Percentiles rank a stretch among this genome's conserved stretches.
phyloP scores from a whole-genome alignment of 176 grass and related monocot genomes.

The Phragmites australis region DNA sequence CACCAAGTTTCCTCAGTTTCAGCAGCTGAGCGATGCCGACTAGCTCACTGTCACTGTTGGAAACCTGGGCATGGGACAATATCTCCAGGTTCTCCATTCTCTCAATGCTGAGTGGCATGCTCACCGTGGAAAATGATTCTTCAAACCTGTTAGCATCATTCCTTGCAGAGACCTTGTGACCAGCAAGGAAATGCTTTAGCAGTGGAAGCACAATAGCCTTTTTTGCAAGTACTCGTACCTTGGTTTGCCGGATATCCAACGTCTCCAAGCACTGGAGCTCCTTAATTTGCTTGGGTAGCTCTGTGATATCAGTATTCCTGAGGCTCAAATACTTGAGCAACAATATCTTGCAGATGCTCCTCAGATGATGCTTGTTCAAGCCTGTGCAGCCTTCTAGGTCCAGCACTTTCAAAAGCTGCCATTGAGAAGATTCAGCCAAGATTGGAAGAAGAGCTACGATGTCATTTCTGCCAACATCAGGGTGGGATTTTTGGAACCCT shows the following conservation, averaged over 20 bases:
- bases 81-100: not conserved
- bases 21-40: not conserved
- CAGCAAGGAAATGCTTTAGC: conserved; percentile 13
- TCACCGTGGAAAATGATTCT: not conserved
- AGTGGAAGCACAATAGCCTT: not conserved
- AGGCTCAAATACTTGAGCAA: conserved; percentile 39
- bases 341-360: conserved; percentile 26
- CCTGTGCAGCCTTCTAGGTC: conserved; percentile 29
- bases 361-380: conserved; percentile 14
- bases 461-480: not conserved
- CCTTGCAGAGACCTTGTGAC: not conserved
- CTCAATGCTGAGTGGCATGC: not conserved
- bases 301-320: not conserved
- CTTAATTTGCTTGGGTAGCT: conserved; percentile 11
- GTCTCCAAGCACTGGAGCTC: conserved; percentile 17
- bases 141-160: not conserved
- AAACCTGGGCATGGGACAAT: not conserved
- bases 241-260: conserved; percentile 28
- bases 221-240: not conserved
- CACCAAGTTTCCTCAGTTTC: conserved; percentile 14
- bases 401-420: conserved; percentile 14
- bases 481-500: not conserved
- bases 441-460: not conserved
- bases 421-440: not conserved
- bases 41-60: not conserved